Evolutionary conservation across 306 rosid genomes (phyloP), one percentile per base, ranked within the genome.

Genomic region (Fragaria nilgerrensis): DNA sequence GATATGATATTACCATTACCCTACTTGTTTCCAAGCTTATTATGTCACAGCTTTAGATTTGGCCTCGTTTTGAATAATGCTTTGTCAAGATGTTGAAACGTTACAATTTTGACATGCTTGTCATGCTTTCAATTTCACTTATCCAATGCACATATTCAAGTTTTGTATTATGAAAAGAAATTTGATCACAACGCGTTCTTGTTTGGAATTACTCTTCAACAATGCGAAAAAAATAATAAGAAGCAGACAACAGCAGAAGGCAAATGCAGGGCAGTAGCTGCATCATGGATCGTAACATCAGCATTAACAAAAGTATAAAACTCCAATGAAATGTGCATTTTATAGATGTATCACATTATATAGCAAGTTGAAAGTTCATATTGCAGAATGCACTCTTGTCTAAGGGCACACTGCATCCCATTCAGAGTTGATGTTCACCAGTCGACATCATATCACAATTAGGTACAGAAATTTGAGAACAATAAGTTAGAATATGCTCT

Each of bases 401-500:
- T n/a, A 34, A 73, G 43, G 27, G 50, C 69, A 70, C 32, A 48
- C 47, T 36, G 82, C 64, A 49, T 68, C 79, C 75, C 43, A 69
- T 78, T 82, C 67, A 79, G 63, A 79, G 56, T 48, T 17, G 75
- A 78, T 74, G 75, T 81, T 69, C 39, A 63, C 76, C 73, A 77
- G 45, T 63, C 55, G 47, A 65, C 80, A 72, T 75, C 85, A 77
- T 79, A 77, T 80, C 65, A 68, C 72, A 43, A 81, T 79, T 80
- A 80, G 73, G 19, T 16, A 75, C 29, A 76, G 78, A 78, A 83
- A 67, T 82, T 53, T 64, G 68, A 39, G 13, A 20, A 23, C 11
- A 47, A 29, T 44, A 78, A 32, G 91, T 88, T 91, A 84, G 91
- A 77, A 84, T 79, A 71, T 55, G 77, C 64, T 81, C 86, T 76